phyloP scores from a whole-genome alignment of 2,329 filamentous ascomycete species.

The Pseudogymnoascus sp. region DNA sequence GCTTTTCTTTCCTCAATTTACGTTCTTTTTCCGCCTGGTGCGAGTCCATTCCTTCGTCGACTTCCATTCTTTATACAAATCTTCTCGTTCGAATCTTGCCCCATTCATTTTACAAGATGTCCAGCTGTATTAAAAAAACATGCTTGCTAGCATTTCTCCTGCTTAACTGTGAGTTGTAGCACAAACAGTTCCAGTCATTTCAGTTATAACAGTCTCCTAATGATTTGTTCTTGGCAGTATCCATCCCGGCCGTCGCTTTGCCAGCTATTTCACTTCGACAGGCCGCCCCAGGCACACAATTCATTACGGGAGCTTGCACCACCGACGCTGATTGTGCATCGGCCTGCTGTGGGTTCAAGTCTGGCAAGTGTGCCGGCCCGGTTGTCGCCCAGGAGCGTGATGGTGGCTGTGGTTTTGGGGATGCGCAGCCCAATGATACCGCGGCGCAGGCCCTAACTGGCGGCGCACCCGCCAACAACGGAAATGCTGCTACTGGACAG shows the following conservation, averaged over 20 bases:
- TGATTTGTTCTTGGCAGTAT: not conserved
- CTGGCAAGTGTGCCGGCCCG: constrained; percentile 29
- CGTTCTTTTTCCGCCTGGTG: constrained; percentile 3
- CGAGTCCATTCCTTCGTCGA: not conserved
- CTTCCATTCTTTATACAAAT: not conserved
- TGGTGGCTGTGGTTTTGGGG: constrained; percentile 29
- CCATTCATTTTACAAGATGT: not conserved
- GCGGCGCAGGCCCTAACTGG: constrained; percentile 13
- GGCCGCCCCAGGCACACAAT: constrained; percentile 14
- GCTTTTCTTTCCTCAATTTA: not conserved
- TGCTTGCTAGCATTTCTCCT: constrained; percentile 4
- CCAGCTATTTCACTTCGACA: constrained; percentile 7
- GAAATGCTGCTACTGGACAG: not conserved
- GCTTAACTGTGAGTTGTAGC: not conserved
- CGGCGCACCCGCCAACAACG: not conserved
- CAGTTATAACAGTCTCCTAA: not conserved
- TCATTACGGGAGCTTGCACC: constrained; percentile 27
- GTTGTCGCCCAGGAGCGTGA: constrained; percentile 29
- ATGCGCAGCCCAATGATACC: constrained; percentile 13
- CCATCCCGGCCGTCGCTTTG: not conserved
- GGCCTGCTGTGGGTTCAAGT: constrained; percentile 17
- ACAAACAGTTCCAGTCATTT: not conserved
- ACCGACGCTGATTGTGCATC: constrained; percentile 15
- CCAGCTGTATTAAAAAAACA: not conserved
- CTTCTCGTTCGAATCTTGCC: not conserved